phyloP scores from a whole-genome alignment of 225 moss, liverwort and hornwort species.

The Straminergon stramineum region DNA sequence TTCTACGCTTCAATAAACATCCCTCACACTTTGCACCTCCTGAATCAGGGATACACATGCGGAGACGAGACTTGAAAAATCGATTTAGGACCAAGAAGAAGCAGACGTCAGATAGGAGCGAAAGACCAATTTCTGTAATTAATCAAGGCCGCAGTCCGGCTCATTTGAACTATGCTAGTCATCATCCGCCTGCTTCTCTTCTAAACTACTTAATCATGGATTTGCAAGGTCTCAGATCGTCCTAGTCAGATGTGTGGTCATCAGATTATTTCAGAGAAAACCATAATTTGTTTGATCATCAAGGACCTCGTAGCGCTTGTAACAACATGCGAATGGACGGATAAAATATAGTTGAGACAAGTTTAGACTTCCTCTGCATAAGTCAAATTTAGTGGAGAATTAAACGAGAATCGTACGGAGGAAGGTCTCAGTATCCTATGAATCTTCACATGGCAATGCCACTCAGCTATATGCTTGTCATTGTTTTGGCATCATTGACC shows the following conservation, averaged over 20 bases:
- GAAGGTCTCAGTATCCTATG: background rate
- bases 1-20: background rate
- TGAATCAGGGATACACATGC: background rate
- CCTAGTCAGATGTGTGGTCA: conserved; percentile 17
- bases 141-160: conserved; percentile 28
- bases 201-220: accelerated
- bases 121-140: conserved; percentile 36
- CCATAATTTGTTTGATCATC: conserved; percentile 10
- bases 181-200: background rate
- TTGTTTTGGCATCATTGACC: background rate
- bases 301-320: background rate
- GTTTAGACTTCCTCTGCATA: background rate
- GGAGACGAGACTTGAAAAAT: no score
- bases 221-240: conserved; percentile 4
- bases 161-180: conserved; percentile 28
- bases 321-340: no score
- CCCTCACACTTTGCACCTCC: no score
- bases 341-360: background rate
- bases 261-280: background rate
- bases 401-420: no score
- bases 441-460: conserved; percentile 1
- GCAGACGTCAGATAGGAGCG: conserved; percentile 43
- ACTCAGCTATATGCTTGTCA: conserved; percentile 13
- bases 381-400: no score
- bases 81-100: background rate